Evolutionary conservation across 371 early-diverging fungal species (phyloP), one percentile per base, ranked within the genome.

Genomic region (Rhizomucor miehei): DNA sequence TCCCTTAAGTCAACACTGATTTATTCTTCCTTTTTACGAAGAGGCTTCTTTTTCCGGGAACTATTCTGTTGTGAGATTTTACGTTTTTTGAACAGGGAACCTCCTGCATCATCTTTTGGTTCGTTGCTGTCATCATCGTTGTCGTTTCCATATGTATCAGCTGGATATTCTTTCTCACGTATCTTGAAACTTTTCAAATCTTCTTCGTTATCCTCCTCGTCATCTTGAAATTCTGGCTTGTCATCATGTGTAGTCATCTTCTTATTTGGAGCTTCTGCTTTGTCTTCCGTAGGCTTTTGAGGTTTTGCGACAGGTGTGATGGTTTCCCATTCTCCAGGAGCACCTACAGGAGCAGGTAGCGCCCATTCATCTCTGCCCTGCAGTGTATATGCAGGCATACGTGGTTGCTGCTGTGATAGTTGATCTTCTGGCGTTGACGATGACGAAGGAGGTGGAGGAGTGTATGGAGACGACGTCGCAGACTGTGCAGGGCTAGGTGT

Each of bases 131-230:
- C 65, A 2, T 64, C 48, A 13, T 60, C 59, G 9, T 59, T 47
- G 35, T 63, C 59, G 23, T 53, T 59, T 3, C 43, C 48, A 13
- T 44, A 10, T 38, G 65, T 19, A 48, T 65, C 57, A 10, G 37
- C 45, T 25, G 71, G 70, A 41, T 60, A 76, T 36, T 81, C 77
- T 45, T 83, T 82, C 52, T 82, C 85, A 21, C 66, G 71, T 14
- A 85, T 67, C 56, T 78, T 81, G 52, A 81, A 82, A 36, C 62
- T 59, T 12, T 67, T 57, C 52, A 81, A 51, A 38, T 82, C 79
- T 25, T 80, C 79, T 41, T 79, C 69, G 38, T 77, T 66, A 21
- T 57, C 73, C 4, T 59, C 77, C 1, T 77, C 76, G 16, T 78
- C 81, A 16, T 80, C 74, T 50, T 74, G 73, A 37, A 71, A 55